phyloP scores from a whole-genome alignment of 2,329 filamentous ascomycete species.

The Aspergillus flavus region DNA sequence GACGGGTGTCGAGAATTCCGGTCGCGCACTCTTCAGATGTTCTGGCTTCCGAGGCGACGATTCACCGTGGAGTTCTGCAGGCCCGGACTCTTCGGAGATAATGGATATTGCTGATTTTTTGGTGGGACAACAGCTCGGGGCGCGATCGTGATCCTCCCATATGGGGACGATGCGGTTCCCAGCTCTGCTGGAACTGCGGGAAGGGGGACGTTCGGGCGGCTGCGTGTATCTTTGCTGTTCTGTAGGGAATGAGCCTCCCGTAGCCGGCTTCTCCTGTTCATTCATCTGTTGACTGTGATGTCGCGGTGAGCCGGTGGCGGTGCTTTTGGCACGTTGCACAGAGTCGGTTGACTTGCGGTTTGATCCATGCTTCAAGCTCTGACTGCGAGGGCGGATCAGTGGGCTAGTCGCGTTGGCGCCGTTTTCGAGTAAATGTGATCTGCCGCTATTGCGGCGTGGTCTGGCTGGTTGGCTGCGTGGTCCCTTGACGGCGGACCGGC shows the following conservation, averaged over 20 bases:
- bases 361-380: constrained; percentile 20
- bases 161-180: constrained; percentile 36
- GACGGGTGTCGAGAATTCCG: constrained; percentile 29
- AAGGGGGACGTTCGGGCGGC: constrained; percentile 3
- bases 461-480: constrained; percentile 34
- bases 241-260: not conserved
- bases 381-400: constrained; percentile 12
- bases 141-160: constrained; percentile 46
- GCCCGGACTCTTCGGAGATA: constrained; percentile 12
- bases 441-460: constrained; percentile 25
- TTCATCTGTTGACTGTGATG: constrained; percentile 11
- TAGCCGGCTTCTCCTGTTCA: constrained; percentile 1
- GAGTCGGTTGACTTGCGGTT: constrained; percentile 33
- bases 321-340: constrained; percentile 28
- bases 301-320: constrained; percentile 18
- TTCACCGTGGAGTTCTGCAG: constrained; percentile 16
- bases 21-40: constrained; percentile 14
- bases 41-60: constrained; percentile 3
- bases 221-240: not conserved
- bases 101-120: constrained; percentile 20
- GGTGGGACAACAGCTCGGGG: constrained; percentile 18
- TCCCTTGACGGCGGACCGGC: constrained; percentile 36
- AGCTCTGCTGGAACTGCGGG: constrained; percentile 13
- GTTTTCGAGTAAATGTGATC: constrained; percentile 21
- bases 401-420: constrained; percentile 11